phyloP scores from a whole-genome alignment of 306 rosid genomes.

The Fagus crenata region DNA sequence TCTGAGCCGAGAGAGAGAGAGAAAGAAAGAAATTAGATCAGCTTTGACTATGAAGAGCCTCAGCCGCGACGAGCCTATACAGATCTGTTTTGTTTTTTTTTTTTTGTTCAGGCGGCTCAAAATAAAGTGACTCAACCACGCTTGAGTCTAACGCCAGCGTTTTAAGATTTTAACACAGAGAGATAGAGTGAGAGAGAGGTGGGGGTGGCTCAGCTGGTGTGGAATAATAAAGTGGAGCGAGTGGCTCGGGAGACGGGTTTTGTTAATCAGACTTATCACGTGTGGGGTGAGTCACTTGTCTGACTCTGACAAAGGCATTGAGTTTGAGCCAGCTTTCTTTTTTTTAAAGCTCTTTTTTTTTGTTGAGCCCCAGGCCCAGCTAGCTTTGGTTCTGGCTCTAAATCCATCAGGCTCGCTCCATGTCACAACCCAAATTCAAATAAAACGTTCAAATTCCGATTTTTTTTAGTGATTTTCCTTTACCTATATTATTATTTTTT shows the following conservation, averaged over 20 bases:
- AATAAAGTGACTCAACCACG: background rate
- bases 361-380: conserved; percentile 14
- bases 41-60: conserved; percentile 27
- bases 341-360: background rate
- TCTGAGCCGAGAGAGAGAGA: conserved; percentile 41
- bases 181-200: background rate
- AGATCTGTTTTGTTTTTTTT: background rate
- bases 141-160: background rate
- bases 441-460: background rate
- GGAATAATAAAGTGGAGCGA: background rate
- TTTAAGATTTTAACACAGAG: background rate
- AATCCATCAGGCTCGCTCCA: conserved; percentile 4
- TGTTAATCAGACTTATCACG: no score
- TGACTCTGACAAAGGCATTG: background rate
- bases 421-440: background rate
- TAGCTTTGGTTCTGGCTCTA: background rate
- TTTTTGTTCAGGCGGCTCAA: background rate
- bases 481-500: no score
- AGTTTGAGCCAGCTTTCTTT: conserved; percentile 5
- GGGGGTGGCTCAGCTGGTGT: conserved; percentile 11
- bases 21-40: conserved; percentile 32
- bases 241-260: background rate
- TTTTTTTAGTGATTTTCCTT: no score
- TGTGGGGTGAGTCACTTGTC: no score
- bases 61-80: conserved; percentile 16